Conservation (phyloP, 345 rosid species). For the Bruguiera gymnorhiza region DNA sequence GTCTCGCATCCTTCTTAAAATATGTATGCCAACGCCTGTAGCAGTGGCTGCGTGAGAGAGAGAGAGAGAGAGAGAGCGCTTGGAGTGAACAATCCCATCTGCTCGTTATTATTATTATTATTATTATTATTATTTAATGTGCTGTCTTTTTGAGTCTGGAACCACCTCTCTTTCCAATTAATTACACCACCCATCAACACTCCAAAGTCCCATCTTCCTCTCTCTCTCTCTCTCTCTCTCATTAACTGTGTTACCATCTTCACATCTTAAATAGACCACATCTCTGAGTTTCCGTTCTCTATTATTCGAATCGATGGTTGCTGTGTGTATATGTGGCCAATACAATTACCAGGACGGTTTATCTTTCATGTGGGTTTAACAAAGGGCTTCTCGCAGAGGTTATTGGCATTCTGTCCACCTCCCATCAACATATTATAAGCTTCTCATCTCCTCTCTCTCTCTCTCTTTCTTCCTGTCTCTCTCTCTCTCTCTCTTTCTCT, state of each 20-base stretch:
- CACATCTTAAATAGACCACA: conserved; percentile 37
- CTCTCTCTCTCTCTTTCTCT: not conserved
- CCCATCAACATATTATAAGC: conserved; percentile 20
- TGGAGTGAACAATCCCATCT: conserved; percentile 34
- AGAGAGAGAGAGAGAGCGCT: not conserved
- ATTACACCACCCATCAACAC: conserved; percentile 28
- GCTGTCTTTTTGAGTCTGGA: conserved; percentile 19
- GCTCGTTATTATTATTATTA: not conserved
- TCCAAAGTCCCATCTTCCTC: conserved; percentile 3
- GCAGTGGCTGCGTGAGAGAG: not conserved
- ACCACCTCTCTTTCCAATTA: conserved; percentile 22
- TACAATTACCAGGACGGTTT: not conserved
- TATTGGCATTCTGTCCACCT: conserved; percentile 99
- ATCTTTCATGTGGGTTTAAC: conserved; percentile 67
- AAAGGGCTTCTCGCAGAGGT: conserved; percentile 82
- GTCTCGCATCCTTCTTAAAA: conserved; percentile 22
- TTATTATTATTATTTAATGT: not conserved
- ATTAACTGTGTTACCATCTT: conserved; percentile 33
- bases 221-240: conserved; percentile 32
- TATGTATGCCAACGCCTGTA: not conserved
- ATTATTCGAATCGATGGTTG: not conserved
- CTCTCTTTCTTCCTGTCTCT: no score
- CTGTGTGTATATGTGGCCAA: conserved; percentile 7
- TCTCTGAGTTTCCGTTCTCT: conserved; percentile 12
- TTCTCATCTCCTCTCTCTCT: no score